Evolutionary conservation across 192 early-diverging fungal species (phyloP).

Genomic region (Coemansia sp.): DNA sequence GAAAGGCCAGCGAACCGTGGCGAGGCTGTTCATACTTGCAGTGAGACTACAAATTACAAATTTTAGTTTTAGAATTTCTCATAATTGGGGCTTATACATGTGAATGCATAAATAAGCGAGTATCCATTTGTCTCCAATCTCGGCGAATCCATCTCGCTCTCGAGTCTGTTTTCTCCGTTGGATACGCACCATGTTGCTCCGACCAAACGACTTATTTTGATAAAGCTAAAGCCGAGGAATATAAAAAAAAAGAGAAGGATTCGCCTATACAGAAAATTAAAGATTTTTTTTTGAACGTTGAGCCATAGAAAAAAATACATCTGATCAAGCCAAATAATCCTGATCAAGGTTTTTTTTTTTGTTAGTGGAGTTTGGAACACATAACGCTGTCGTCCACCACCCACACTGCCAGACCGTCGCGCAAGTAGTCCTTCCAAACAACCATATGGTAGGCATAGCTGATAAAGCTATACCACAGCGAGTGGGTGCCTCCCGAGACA

Average conservation of each 20-base stretch:
- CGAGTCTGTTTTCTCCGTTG: background rate
- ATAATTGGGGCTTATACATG: too few relatives aligned
- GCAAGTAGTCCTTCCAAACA: conserved; percentile 49
- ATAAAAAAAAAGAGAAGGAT: conserved; percentile 4
- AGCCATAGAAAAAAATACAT: background rate
- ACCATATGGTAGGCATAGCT: conserved; percentile 54
- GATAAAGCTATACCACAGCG: conserved; percentile 55
- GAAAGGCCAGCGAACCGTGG: conserved; percentile 74
- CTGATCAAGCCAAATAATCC: background rate
- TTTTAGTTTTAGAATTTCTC: conserved; percentile 6
- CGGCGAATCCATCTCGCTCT: conserved; percentile 2
- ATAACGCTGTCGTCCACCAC: conserved; percentile 29
- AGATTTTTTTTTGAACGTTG: background rate
- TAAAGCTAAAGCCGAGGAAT: background rate
- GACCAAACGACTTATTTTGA: background rate
- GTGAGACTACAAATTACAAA: conserved; percentile 63
- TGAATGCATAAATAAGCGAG: background rate
- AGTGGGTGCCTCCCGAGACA: conserved; percentile 39
- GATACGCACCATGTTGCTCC: conserved; percentile 16
- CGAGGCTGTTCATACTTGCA: conserved; percentile 98
- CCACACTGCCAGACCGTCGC: conserved; percentile 52
- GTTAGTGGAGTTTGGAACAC: conserved; percentile 46
- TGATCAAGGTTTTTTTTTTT: too few relatives aligned
- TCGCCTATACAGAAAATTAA: conserved; percentile 1
- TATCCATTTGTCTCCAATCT: background rate